These are phyloP conservation scores for Moesziomyces antarcticus DNA, from an alignment of 1,284 basidiomycete genomes.

Conservation along the genomic window DNA sequence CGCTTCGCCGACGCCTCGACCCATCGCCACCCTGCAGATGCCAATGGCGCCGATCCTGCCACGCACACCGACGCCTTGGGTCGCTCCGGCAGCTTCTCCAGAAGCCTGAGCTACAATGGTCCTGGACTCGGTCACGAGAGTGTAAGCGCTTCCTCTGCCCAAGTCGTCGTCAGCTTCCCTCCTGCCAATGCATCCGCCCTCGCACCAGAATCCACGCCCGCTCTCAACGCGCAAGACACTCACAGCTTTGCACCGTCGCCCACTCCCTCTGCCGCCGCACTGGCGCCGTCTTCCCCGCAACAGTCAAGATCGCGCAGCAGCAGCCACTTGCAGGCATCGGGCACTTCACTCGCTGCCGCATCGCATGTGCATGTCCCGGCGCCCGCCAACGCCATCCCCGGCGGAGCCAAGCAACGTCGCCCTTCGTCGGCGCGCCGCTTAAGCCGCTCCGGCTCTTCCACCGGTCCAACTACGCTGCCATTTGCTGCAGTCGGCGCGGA, in stretches of 20 bases:
- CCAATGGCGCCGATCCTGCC: neutral
- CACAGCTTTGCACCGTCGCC: conserved; percentile 12
- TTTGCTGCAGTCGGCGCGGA: conserved; percentile 24
- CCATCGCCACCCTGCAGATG: neutral
- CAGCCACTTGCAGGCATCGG: conserved; percentile 10
- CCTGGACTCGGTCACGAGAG: conserved; percentile 31
- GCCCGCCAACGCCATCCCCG: conserved; percentile 10
- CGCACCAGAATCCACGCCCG: conserved; percentile 5
- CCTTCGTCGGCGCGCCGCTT: conserved; percentile 35
- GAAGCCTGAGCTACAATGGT: conserved; percentile 46
- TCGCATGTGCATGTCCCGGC: conserved; percentile 12
- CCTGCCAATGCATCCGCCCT: conserved; percentile 12
- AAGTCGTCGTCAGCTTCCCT: conserved; percentile 50
- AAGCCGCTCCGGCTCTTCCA: conserved; percentile 44
- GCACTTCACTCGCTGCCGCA: conserved; percentile 1
- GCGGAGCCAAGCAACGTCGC: conserved; percentile 26
- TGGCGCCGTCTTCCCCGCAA: conserved; percentile 1
- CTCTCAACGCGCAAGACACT: conserved; percentile 11
- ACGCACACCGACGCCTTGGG: conserved; percentile 13
- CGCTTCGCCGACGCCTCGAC: conserved; percentile 22
- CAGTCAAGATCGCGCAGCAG: conserved; percentile 28
- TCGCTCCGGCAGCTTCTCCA: conserved; percentile 48
- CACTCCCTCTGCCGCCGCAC: conserved; percentile 1
- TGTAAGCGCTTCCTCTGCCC: conserved; percentile 35
- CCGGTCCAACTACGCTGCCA: conserved; percentile 39